Evolutionary conservation across 108 stramenopile species (phyloP).

Genomic region (Pseudonitzschia pungens): DNA sequence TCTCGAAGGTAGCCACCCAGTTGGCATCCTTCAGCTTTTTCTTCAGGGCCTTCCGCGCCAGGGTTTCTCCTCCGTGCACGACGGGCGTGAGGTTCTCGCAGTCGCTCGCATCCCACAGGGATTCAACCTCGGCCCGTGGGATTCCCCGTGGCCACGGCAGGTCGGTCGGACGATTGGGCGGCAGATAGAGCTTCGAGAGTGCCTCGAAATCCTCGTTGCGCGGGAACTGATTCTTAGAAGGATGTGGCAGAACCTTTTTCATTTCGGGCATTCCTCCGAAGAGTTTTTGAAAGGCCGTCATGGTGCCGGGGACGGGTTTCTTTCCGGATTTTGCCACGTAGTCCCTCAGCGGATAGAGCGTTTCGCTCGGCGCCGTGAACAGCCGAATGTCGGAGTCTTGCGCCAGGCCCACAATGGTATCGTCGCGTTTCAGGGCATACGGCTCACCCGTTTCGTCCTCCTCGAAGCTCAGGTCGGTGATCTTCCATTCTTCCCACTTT

Average conservation of each 20-base stretch:
- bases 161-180: conserved; percentile 46
- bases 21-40: conserved; percentile 33
- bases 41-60: conserved; percentile 44
- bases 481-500: conserved; percentile 57
- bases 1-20: conserved; percentile 91
- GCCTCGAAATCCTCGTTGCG: conserved; percentile 28
- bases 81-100: conserved; percentile 46
- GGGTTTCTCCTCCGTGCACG: conserved; percentile 58
- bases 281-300: conserved; percentile 56
- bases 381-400: conserved; percentile 47
- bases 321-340: conserved; percentile 26
- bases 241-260: conserved; percentile 28
- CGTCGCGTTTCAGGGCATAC: conserved; percentile 64
- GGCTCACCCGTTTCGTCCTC: conserved; percentile 68
- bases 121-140: conserved; percentile 45
- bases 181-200: conserved; percentile 32
- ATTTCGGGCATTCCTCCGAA: conserved; percentile 25
- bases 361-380: conserved; percentile 43
- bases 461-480: conserved; percentile 69
- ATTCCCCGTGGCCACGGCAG: conserved; percentile 61
- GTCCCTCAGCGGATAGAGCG: conserved; percentile 38
- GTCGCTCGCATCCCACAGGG: conserved; percentile 59
- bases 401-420: conserved; percentile 49
- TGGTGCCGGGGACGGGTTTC: conserved; percentile 44
- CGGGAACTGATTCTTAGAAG: conserved; percentile 23